Conservation (phyloP, 495 filamentous ascomycete genomes). For the Penicillium macrosclerotiorum region DNA sequence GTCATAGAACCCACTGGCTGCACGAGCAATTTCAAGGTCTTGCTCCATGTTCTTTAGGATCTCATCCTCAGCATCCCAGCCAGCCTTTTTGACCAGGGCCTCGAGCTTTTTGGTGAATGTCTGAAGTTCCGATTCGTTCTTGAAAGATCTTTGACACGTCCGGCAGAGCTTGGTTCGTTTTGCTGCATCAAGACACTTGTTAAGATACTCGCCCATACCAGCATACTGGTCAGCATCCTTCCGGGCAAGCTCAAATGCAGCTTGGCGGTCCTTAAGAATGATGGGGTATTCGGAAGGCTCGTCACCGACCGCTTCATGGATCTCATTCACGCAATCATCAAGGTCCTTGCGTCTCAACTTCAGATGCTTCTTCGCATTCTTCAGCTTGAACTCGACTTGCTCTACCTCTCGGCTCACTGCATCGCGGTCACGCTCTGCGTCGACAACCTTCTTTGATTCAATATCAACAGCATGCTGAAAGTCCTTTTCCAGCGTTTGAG, state of each 20-base stretch:
- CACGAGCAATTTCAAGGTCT: slow-evolving; percentile 55
- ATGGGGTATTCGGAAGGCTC: slow-evolving; percentile 54
- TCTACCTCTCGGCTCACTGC: slow-evolving; percentile 67
- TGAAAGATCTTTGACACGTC: slow-evolving; percentile 66
- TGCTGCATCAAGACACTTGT: slow-evolving; percentile 55
- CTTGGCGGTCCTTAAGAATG: slow-evolving; percentile 54
- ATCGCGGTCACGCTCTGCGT: slow-evolving; percentile 68
- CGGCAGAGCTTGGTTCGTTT: slow-evolving; percentile 64
- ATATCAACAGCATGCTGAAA: slow-evolving; percentile 65
- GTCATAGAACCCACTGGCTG: slow-evolving; percentile 66
- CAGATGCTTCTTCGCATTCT: slow-evolving; percentile 55
- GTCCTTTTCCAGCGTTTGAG: slow-evolving; percentile 64
- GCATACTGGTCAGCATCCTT: slow-evolving; percentile 62
- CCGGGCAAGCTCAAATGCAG: slow-evolving; percentile 57
- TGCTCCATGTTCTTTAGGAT: slow-evolving; percentile 52
- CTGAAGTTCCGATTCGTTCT: slow-evolving; percentile 54
- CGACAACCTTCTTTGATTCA: slow-evolving; percentile 49
- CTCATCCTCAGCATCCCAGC: slow-evolving; percentile 50
- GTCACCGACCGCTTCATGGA: slow-evolving; percentile 48
- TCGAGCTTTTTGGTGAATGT: slow-evolving; percentile 60
- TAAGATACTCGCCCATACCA: slow-evolving; percentile 62
- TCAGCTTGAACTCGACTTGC: slow-evolving; percentile 76
- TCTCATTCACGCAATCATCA: slow-evolving; percentile 52
- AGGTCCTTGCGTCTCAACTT: slow-evolving; percentile 64
- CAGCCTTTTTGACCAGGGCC: slow-evolving; percentile 53